Evolutionary conservation across 2,329 filamentous ascomycete genomes (phyloP).

Genomic region (Cyphellophora europaea): DNA sequence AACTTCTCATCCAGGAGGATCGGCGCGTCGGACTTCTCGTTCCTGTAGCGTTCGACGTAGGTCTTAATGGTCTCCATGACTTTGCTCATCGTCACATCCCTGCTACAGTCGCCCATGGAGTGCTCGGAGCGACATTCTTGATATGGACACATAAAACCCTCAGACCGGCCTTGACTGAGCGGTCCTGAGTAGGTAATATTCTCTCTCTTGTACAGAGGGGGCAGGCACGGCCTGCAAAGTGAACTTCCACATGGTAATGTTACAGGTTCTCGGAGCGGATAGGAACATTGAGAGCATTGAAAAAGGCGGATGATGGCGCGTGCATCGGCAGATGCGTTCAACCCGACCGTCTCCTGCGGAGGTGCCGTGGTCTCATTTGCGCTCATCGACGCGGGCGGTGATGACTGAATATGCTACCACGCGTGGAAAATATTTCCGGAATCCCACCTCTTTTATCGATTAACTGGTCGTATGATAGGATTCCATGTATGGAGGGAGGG

Average conservation of each 20-base stretch:
- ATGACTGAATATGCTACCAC: not conserved
- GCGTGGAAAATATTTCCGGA: too few species aligned
- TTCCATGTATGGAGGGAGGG: not conserved
- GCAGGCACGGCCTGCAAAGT: slow-evolving; percentile 67
- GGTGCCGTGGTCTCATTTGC: slow-evolving; percentile 10
- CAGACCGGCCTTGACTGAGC: slow-evolving; percentile 52
- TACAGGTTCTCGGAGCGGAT: slow-evolving; percentile 57
- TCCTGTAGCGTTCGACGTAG: slow-evolving; percentile 37
- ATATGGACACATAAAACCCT: slow-evolving; percentile 69
- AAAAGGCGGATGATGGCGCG: slow-evolving; percentile 62
- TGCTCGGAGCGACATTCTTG: slow-evolving; percentile 59
- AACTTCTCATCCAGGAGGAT: slow-evolving; percentile 33
- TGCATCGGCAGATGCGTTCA: slow-evolving; percentile 46
- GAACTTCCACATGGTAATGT: slow-evolving; percentile 75
- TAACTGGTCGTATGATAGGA: too few species aligned
- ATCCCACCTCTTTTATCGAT: too few species aligned
- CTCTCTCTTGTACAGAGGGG: slow-evolving; percentile 51
- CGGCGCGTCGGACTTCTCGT: slow-evolving; percentile 23
- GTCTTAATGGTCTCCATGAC: slow-evolving; percentile 52
- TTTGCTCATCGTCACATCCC: slow-evolving; percentile 69
- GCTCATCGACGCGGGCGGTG: slow-evolving; percentile 16
- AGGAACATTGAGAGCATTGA: slow-evolving; percentile 68
- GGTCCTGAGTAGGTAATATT: slow-evolving; percentile 66
- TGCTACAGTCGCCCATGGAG: slow-evolving; percentile 63
- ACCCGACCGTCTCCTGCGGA: slow-evolving; percentile 23